Percentiles rank a stretch among this genome's conserved stretches.
These are phyloP conservation scores for Cladosporium sp. DNA, from an alignment of 2,329 filamentous ascomycete species.

Conservation along the genomic window DNA sequence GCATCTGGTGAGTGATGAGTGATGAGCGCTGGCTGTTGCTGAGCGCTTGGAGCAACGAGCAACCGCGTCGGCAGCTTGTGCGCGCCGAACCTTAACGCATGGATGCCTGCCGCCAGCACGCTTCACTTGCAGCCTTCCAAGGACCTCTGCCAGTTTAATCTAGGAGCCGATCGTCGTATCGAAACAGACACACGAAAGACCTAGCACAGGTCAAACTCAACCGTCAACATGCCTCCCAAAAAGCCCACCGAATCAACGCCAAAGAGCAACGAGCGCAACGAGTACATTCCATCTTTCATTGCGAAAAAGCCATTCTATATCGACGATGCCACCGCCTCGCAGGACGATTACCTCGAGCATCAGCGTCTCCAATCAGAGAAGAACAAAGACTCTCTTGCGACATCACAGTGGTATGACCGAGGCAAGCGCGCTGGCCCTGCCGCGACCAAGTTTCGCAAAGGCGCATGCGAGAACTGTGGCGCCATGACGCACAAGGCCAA, in stretches of 20 bases:
- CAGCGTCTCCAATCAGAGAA: constrained; percentile 74
- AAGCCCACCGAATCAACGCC: constrained; percentile 70
- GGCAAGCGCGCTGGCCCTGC: constrained; percentile 75
- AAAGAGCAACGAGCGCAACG: constrained; percentile 77
- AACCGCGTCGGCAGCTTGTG: neutral
- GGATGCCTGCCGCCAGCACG: neutral
- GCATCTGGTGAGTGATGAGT: too few species aligned
- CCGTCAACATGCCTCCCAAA: constrained; percentile 49
- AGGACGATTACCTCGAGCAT: constrained; percentile 90
- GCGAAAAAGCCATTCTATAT: constrained; percentile 97
- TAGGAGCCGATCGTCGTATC: neutral
- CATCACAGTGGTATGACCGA: constrained; percentile 88
- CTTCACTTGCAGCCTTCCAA: neutral
- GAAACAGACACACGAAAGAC: neutral
- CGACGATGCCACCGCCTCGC: constrained; percentile 64
- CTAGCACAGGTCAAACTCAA: neutral
- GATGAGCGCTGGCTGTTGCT: too few species aligned
- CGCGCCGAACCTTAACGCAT: constrained; percentile 7
- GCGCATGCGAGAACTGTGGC: constrained; percentile 97
- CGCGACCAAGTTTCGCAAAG: constrained; percentile 95
- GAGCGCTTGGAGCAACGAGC: too few species aligned
- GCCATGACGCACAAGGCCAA: constrained; percentile 95
- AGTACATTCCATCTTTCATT: constrained; percentile 98
- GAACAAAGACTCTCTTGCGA: constrained; percentile 51
- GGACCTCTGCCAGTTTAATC: neutral